phyloP scores from a whole-genome alignment of 1,139 yeast genomes.

The Pichia sp. region DNA sequence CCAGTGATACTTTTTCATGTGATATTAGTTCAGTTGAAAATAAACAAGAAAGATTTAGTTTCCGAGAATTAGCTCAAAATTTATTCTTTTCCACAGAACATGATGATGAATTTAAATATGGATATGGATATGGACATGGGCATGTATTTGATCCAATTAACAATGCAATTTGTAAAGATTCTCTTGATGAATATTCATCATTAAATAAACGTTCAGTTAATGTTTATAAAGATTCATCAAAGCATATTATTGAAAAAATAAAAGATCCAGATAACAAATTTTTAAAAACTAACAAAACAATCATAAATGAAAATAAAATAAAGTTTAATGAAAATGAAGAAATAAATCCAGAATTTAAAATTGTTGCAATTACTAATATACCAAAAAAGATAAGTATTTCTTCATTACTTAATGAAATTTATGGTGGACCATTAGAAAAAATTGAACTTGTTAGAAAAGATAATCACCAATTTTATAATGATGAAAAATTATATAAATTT shows the following conservation, averaged over 20 bases:
- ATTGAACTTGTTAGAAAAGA: slow-evolving; percentile 27
- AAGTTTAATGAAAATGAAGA: too few species aligned
- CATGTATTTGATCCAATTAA: not conserved
- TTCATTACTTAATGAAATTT: slow-evolving; percentile 49
- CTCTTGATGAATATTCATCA: too few species aligned
- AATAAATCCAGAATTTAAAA: slow-evolving; percentile 11
- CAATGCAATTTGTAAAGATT: not conserved
- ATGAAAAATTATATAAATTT: slow-evolving; percentile 3
- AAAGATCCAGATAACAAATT: too few species aligned
- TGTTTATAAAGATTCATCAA: not conserved
- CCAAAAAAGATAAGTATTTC: slow-evolving; percentile 41
- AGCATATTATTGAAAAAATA: too few species aligned
- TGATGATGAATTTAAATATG: not conserved
- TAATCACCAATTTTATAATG: slow-evolving; percentile 9
- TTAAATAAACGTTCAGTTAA: too few species aligned
- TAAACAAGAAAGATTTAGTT: slow-evolving; percentile 22
- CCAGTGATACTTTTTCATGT: too few species aligned
- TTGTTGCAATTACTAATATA: slow-evolving; percentile 33
- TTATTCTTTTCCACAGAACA: slow-evolving; percentile 16
- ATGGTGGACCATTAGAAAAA: slow-evolving; percentile 72
- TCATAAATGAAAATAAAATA: slow-evolving; percentile 6
- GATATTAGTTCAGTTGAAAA: not conserved
- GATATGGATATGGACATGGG: not conserved
- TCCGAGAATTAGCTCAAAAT: slow-evolving; percentile 24
- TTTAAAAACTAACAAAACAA: slow-evolving; percentile 8